Evolutionary conservation across 2,329 filamentous ascomycete species (phyloP).

Genomic region (Rhytidhysteron rufulum): DNA sequence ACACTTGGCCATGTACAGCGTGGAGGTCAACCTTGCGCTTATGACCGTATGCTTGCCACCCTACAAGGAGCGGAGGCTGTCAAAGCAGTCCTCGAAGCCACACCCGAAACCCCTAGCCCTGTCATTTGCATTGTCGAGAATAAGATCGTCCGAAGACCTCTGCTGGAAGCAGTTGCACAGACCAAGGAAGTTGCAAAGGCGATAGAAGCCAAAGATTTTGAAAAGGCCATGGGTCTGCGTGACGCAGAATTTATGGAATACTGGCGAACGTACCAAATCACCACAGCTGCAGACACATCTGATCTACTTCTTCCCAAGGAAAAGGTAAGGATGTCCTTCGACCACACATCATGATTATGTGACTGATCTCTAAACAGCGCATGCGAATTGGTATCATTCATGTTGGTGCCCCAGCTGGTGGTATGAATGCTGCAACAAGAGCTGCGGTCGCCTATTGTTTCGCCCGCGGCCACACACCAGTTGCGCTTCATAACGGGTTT

Average conservation of each 20-base stretch:
- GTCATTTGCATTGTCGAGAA: constrained; percentile 98
- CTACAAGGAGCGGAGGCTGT: constrained; percentile 93
- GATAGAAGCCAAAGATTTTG: constrained; percentile 82
- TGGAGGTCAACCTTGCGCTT: constrained; percentile 86
- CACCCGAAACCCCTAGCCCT: constrained; percentile 82
- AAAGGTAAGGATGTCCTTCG: constrained; percentile 50
- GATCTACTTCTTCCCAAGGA: constrained; percentile 63
- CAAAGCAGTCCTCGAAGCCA: constrained; percentile 65
- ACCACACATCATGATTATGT: not conserved
- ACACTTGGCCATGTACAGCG: constrained; percentile 96
- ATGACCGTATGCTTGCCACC: constrained; percentile 89
- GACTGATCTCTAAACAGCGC: constrained; percentile 53
- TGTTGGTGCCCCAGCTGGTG: constrained; percentile 91
- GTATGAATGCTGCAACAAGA: constrained; percentile 95
- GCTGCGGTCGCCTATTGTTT: constrained; percentile 91
- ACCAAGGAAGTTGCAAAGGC: constrained; percentile 81
- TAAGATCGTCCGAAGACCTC: constrained; percentile 86
- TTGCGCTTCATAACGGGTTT: constrained; percentile 96
- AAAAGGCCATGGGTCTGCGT: constrained; percentile 78
- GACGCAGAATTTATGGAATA: constrained; percentile 94
- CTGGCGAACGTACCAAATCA: constrained; percentile 85
- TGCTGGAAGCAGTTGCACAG: constrained; percentile 82
- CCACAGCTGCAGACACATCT: constrained; percentile 75
- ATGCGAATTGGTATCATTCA: constrained; percentile 96
- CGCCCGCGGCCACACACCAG: constrained; percentile 82